phyloP scores from a whole-genome alignment of 148 eudicot genomes.

The Fagopyrum tataricum region DNA sequence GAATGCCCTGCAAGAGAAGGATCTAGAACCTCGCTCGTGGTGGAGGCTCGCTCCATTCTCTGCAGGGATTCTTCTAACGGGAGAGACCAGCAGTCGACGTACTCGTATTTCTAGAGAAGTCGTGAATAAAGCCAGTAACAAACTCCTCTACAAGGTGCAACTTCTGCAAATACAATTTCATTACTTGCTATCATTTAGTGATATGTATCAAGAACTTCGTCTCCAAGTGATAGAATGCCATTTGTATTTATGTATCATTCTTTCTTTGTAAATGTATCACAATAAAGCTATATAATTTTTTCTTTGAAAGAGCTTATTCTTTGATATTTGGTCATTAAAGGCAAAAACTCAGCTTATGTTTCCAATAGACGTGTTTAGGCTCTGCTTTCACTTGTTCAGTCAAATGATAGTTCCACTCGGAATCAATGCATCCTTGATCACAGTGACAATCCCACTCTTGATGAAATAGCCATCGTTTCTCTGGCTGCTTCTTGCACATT shows the following conservation, averaged over 20 bases:
- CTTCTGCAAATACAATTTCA: not conserved
- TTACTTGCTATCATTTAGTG: not conserved
- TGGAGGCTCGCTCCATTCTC: slow-evolving; percentile 80
- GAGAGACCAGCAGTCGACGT: slow-evolving; percentile 42
- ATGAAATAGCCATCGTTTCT: slow-evolving; percentile 95
- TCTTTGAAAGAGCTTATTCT: too few relatives aligned
- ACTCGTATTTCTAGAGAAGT: slow-evolving; percentile 33
- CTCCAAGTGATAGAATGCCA: too few relatives aligned
- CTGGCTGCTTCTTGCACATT: slow-evolving; percentile 92
- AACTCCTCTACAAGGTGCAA: too few relatives aligned
- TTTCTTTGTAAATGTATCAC: slow-evolving; percentile 5
- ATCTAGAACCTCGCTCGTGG: slow-evolving; percentile 65
- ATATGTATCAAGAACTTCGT: not conserved
- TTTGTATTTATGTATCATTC: not conserved
- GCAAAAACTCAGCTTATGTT: not conserved
- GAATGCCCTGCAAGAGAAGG: slow-evolving; percentile 71
- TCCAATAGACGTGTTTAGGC: slow-evolving; percentile 1
- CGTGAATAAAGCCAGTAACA: not conserved
- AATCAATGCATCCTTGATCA: slow-evolving; percentile 88
- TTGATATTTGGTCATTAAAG: too few relatives aligned
- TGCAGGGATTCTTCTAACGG: slow-evolving; percentile 58
- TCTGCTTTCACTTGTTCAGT: not conserved
- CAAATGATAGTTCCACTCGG: slow-evolving; percentile 75
- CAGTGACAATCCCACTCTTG: slow-evolving; percentile 87
- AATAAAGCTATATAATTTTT: not conserved